Base-by-base conservation (phyloP, 2,329 filamentous ascomycete genomes). In the Ophiostoma ips region DNA sequence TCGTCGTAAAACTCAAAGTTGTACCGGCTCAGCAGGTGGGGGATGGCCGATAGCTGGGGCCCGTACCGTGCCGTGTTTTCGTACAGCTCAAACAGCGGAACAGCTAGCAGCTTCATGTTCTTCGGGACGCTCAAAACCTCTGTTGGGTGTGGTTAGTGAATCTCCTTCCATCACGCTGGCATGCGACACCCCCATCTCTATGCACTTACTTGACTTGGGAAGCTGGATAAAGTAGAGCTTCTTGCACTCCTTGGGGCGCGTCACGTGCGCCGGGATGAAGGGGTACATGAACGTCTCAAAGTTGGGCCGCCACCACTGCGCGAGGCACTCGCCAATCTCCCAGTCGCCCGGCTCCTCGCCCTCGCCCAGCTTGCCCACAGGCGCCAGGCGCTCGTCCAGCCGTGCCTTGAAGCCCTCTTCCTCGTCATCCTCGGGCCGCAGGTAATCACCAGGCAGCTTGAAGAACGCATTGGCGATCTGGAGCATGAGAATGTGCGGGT, bases 231-330 rank as follows among this genome's bases (percentile, higher is more conserved):
- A 88, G 68, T 96, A 98, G 38, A 96, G 75, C 75, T 98, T 98
- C 74, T 98, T 98, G 72, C 90, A 95, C 71, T 98, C 92, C 72
- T 98, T 98, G 8, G 92, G 92, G 48, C 92, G 76, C 16, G 90
- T 95, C 55, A 95, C 87, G 68, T 98, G 92, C 16, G 89, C 87
- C 8, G 92, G 92, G 51, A 96, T 83, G 67, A 95, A 98, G 1
- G 92, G 92, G 65, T 98, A 98, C 88, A 98, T 95, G 73, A 96
- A 96, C 2, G 92, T 96, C 73, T 98, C 92, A 64, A 96, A 95
- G 71, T 96, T 98, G 49, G 92, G 92, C 52, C 92, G 77, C 88
- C 90, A 98, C 92, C 92, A 98, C 69, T 95, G 89, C 49, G 92
- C 90, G 51, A 98, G 75, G 46, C 89, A 95, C 64, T 96, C 92